Conservation (phyloP, 1,284 basidiomycete genomes). For the Rhodotorula glutinis region DNA sequence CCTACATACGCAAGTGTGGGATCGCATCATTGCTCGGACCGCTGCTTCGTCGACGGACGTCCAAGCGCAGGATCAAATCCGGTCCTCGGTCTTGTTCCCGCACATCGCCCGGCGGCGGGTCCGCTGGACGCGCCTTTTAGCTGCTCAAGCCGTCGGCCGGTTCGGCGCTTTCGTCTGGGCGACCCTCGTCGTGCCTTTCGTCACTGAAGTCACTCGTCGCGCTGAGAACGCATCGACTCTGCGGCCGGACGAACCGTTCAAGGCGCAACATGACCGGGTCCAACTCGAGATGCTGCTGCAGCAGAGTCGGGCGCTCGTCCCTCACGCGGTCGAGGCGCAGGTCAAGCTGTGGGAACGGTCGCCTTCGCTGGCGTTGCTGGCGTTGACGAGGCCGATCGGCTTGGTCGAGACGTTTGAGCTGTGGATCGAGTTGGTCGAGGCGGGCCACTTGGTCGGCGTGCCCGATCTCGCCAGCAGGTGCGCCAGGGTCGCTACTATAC, state of each 20-base stretch:
- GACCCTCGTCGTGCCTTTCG: background rate
- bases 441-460: background rate
- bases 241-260: background rate
- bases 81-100: background rate
- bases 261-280: background rate
- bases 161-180: constrained; percentile 1
- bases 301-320: background rate
- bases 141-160: background rate
- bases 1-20: background rate
- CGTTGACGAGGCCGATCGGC: background rate
- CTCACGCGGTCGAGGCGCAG: background rate
- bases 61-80: background rate
- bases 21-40: background rate
- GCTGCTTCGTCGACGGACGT: background rate
- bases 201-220: background rate
- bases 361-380: background rate
- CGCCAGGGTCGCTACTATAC: no score
- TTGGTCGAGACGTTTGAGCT: background rate
- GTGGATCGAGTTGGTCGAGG: background rate
- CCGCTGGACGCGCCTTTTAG: background rate
- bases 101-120: background rate
- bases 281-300: background rate
- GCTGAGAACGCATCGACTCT: background rate
- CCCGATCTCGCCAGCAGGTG: background rate
- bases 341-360: background rate